Evolutionary conservation across 2,329 filamentous ascomycete species (phyloP), one percentile per base, ranked within the genome.

Genomic region (Macrophomina phaseolina): DNA sequence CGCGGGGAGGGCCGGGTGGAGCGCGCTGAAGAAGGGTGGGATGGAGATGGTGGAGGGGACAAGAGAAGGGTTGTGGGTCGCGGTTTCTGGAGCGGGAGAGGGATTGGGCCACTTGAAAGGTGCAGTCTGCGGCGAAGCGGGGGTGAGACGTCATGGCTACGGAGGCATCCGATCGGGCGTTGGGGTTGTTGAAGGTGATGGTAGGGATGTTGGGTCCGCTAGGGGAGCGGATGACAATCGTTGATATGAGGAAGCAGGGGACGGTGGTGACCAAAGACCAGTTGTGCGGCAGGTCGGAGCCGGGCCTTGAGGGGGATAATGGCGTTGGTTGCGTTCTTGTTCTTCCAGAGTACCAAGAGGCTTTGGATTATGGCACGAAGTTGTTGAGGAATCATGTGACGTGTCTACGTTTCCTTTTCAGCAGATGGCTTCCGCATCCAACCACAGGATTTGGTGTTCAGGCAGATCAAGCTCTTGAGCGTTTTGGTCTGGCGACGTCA

Each of bases 41-140:
- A 73, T 74, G 14, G 71, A 74, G 68, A 74, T 77, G 3, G 79
- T 76, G 0, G 75, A 78, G 16, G 87, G 75, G 1, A 92, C 70
- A 90, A 90, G 2, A 81, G 5, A 0, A 30, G 51, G 4, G 11
- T 34, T 11, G 11, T 12, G 12, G 51, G 23, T 53, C 14, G 51
- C 32, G 4, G 11, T 60, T 16, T 42, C 55, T 8, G 55, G 55
- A 12, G 55, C 34, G 9, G 55, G 55, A 7, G 55, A 36, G 9
- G 55, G 55, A 1, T 36, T 60, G 28, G 48, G 62, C 12, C 62
- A 64, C 12, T 18, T 60, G 32, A 36, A 36, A 23, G 16, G 55
- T 60, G 36, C 55, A 60, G 42, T 60, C 45, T 23, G 55, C 55
- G 18, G 36, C n/a, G 0, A 16, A 45, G 4, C 34, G 45, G 18